Percentiles rank a stretch among this genome's conserved stretches.
phyloP scores from a whole-genome alignment of 2,329 filamentous ascomycete species.

The Colletotrichum tamarilloi region DNA sequence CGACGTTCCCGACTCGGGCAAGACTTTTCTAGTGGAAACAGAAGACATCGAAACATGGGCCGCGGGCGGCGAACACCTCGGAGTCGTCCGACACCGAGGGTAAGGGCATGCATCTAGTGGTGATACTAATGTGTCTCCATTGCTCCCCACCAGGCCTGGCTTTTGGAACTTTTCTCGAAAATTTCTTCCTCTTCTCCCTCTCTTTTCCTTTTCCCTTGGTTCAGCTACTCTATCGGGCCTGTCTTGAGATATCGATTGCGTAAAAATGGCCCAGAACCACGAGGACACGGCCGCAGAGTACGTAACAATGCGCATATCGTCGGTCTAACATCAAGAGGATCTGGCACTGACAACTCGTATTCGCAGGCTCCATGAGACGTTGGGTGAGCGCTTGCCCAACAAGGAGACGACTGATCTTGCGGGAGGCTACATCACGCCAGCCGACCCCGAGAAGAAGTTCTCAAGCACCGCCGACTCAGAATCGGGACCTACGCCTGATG shows the following conservation, averaged over 20 bases:
- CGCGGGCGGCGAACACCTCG: constrained; percentile 11
- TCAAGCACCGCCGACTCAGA: constrained; percentile 39
- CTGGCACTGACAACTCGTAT: constrained; percentile 3
- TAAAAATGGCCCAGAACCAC: constrained; percentile 47
- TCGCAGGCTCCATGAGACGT: constrained; percentile 43
- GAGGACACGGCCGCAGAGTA: constrained; percentile 48
- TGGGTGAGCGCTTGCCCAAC: constrained; percentile 40
- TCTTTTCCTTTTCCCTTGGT: constrained; percentile 17
- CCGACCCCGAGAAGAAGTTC: constrained; percentile 40
- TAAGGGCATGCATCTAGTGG: constrained; percentile 19
- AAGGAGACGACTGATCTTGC: constrained; percentile 40
- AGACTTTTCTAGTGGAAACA: constrained; percentile 18
- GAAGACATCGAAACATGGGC: neutral
- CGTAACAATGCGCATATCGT: constrained; percentile 32
- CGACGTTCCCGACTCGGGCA: constrained; percentile 7
- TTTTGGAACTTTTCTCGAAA: constrained; percentile 13
- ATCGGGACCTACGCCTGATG: constrained; percentile 51
- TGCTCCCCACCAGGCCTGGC: constrained; percentile 2
- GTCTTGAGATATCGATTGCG: constrained; percentile 8
- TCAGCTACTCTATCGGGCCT: constrained; percentile 9
- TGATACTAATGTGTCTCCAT: constrained; percentile 23
- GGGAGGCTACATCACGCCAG: constrained; percentile 39
- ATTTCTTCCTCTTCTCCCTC: constrained; percentile 17
- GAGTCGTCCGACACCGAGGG: constrained; percentile 28
- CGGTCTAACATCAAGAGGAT: neutral